Evolutionary conservation across 1,284 basidiomycete species (phyloP).

Genomic region (Microbotryum violaceum): DNA sequence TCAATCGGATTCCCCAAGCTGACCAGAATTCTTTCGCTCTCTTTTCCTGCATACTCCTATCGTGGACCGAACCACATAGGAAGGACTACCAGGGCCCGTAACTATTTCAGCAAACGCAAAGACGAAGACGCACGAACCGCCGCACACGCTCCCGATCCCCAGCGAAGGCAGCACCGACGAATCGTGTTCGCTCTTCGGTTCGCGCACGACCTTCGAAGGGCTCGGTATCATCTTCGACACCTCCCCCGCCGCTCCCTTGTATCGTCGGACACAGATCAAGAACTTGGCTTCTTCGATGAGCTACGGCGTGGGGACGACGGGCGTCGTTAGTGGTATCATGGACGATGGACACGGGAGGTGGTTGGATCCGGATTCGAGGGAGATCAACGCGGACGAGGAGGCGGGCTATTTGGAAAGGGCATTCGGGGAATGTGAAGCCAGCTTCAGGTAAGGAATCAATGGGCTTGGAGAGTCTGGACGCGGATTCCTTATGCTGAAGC

Average conservation of each 20-base stretch:
- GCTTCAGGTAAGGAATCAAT: not conserved
- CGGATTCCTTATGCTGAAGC: too few relatives aligned
- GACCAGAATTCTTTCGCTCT: too few relatives aligned
- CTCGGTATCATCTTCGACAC: slow-evolving; percentile 38
- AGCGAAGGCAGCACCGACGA: slow-evolving; percentile 29
- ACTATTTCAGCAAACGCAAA: slow-evolving; percentile 24
- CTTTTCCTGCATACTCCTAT: too few relatives aligned
- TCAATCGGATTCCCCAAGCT: too few relatives aligned
- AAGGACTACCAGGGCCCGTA: slow-evolving; percentile 19
- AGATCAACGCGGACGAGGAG: slow-evolving; percentile 27
- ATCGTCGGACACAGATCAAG: slow-evolving; percentile 29
- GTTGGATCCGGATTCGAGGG: slow-evolving; percentile 31
- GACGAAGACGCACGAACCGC: slow-evolving; percentile 9
- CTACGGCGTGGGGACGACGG: slow-evolving; percentile 14
- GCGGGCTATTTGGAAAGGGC: slow-evolving; percentile 34
- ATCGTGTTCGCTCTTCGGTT: slow-evolving; percentile 36
- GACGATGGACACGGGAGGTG: slow-evolving; percentile 36
- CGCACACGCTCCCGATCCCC: slow-evolving; percentile 15
- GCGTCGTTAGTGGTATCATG: slow-evolving; percentile 35
- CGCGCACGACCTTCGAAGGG: slow-evolving; percentile 35
- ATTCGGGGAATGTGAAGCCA: slow-evolving; percentile 36
- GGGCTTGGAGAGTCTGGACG: too few relatives aligned
- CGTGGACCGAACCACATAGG: not conserved
- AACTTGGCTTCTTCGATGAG: slow-evolving; percentile 10
- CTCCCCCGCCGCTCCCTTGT: slow-evolving; percentile 32